phyloP scores from a whole-genome alignment of 768 basidiomycete species.

The Dendrothele bispora region DNA sequence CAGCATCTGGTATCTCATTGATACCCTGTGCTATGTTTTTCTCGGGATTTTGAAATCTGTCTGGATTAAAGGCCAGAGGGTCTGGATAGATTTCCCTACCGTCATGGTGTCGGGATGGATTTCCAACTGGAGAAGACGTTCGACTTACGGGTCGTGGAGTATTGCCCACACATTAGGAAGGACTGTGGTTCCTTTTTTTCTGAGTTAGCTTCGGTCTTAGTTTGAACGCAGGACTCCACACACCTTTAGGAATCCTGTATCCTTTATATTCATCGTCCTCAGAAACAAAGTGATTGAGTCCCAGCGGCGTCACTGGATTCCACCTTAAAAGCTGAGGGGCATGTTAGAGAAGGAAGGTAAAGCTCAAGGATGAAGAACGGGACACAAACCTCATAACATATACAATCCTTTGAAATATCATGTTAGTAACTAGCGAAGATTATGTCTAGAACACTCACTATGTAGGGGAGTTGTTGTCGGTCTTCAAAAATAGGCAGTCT shows the following conservation, averaged over 20 bases:
- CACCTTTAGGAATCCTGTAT: slow-evolving; percentile 42
- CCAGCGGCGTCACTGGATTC: slow-evolving; percentile 40
- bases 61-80: slow-evolving; percentile 37
- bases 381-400: slow-evolving; percentile 26
- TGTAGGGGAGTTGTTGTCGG: slow-evolving; percentile 33
- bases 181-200: slow-evolving; percentile 12
- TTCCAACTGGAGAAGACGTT: too few species aligned
- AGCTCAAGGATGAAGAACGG: neutral
- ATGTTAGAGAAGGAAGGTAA: neutral
- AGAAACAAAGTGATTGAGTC: slow-evolving; percentile 25
- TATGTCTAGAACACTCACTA: slow-evolving; percentile 32
- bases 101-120: neutral
- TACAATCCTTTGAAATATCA: slow-evolving; percentile 20
- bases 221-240: slow-evolving; percentile 14
- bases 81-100: slow-evolving; percentile 33
- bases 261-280: slow-evolving; percentile 40
- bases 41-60: slow-evolving; percentile 32
- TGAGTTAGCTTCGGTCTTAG: too few species aligned
- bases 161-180: slow-evolving; percentile 37
- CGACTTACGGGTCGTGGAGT: slow-evolving; percentile 32
- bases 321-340: slow-evolving; percentile 36
- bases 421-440: neutral
- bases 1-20: slow-evolving; percentile 34
- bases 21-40: slow-evolving; percentile 27
- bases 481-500: slow-evolving; percentile 41